Base-by-base conservation (phyloP, 1,284 basidiomycete species). In the Boletus hoseneyae region DNA sequence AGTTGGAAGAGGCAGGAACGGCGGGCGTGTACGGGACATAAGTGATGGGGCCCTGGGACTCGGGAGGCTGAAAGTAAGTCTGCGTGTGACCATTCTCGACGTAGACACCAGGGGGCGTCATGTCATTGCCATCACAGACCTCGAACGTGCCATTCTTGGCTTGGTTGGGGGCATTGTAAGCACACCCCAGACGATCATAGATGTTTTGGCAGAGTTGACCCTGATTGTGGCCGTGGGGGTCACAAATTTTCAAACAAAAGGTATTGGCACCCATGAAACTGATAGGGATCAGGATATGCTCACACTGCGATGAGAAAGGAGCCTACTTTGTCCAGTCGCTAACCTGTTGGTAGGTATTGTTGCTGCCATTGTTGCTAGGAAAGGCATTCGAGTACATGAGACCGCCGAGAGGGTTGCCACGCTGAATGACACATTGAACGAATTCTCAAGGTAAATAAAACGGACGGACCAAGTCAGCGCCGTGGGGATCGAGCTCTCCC, bases 121-220 rank as follows among this genome's bases (percentile, higher is more conserved):
- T 67, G 60, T 80, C 74, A 18, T 88, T 85, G 35, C 83, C 82
- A 4, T 74, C 59, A 66, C 86, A 88, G 16, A 74, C 70, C 53
- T 80, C 76, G 59, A 85, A 88, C 0, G 73, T 73, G 15, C 75
- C 76, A 36, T 78, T 71, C 42, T 71, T 64, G 27, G 81, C 83
- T 34, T 74, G 71, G 55, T 79, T 82, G n/a, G 85, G 85, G 2
- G 75, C 80, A 60, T 89, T 89, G 70, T 80, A 87, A 10, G 59
- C 64, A 60, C 86, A 89, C 0, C 87, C 87, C 49, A 86, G 79
- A 51, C 82, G 78, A 60, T 89, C 86, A 52, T 71, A 80, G 47
- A 78, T 73, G 68, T 86, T 79, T 57, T 83, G 71, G 72, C 85
- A 89, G 57, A 69, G 76, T 36, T 71, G 61, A 3, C 73, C 71